A percentile compares a stretch with the other conserved stretches of the same genome.
These are phyloP conservation scores for Salisapilia sapeloensis DNA, from an alignment of 352 stramenopile genomes.

Conservation along the genomic window DNA sequence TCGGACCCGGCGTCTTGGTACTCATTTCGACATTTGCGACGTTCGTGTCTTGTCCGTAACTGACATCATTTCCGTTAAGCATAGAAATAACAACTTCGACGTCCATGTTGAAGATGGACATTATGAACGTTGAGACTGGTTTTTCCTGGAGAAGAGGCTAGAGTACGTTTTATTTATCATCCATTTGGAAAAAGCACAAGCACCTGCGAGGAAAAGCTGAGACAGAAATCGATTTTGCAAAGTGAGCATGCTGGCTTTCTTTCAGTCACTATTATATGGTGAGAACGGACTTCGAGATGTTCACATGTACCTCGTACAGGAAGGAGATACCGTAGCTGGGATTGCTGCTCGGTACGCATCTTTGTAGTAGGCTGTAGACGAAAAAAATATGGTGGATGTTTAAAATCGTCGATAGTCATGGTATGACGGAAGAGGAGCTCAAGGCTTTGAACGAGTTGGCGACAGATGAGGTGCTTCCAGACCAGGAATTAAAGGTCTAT, in stretches of 20 bases:
- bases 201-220: background rate
- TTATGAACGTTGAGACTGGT: background rate
- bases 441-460: constrained; percentile 33
- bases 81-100: too few relatives aligned
- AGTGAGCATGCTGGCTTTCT: background rate
- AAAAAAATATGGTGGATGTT: background rate
- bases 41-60: too few relatives aligned
- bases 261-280: background rate
- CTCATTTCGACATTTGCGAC: constrained; percentile 3
- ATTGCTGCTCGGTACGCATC: constrained; percentile 16
- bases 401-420: constrained; percentile 10
- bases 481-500: constrained; percentile 20
- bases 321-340: constrained; percentile 19
- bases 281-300: too few relatives aligned
- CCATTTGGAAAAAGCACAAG: background rate
- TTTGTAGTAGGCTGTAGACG: background rate
- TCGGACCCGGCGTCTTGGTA: constrained; percentile 17
- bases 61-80: too few relatives aligned
- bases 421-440: constrained; percentile 28
- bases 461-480: constrained; percentile 14
- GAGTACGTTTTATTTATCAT: background rate
- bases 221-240: background rate
- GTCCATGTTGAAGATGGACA: background rate
- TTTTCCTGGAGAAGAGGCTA: background rate
- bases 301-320: constrained; percentile 16